Percentiles rank a stretch among this genome's conserved stretches.
Evolutionary conservation across 257 asterid species (phyloP).

Genomic region (Petunia secreta): DNA sequence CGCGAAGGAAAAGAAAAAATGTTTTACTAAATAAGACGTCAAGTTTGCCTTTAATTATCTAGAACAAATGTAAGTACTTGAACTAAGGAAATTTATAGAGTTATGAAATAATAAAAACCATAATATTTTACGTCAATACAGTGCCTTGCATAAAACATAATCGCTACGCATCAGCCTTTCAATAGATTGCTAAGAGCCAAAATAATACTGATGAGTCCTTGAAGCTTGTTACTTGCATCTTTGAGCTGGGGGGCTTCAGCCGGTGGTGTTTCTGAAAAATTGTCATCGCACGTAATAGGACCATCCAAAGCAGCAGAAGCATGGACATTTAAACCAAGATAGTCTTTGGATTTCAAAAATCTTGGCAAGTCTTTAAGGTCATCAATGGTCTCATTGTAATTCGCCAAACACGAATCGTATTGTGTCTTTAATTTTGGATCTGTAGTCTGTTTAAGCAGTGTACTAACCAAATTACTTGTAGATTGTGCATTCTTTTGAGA

Average conservation of each 20-base stretch:
- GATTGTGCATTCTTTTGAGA: not conserved
- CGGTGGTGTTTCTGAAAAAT: not conserved
- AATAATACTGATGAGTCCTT: conserved; percentile 22
- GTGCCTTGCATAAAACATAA: too few species aligned
- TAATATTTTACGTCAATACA: too few species aligned
- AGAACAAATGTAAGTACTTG: too few species aligned
- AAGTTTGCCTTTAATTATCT: too few species aligned
- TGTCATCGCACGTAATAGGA: conserved; percentile 38
- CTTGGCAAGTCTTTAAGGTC: conserved; percentile 8
- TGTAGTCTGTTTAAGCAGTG: not conserved
- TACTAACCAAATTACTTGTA: not conserved
- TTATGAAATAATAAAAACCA: too few species aligned
- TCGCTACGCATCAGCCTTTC: too few species aligned
- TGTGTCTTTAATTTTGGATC: not conserved
- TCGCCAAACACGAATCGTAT: conserved; percentile 35
- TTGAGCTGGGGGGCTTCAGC: conserved; percentile 34
- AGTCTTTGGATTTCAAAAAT: not conserved
- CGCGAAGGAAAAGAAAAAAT: too few species aligned
- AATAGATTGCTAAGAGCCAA: conserved; percentile 27
- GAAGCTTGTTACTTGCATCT: conserved; percentile 24
- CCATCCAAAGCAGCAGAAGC: conserved; percentile 42
- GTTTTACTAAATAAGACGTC: too few species aligned
- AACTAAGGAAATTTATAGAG: too few species aligned
- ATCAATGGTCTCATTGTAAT: conserved; percentile 22
- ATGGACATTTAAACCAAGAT: not conserved